phyloP scores from a whole-genome alignment of 441 rosid genomes.

The Eruca vesicaria region DNA sequence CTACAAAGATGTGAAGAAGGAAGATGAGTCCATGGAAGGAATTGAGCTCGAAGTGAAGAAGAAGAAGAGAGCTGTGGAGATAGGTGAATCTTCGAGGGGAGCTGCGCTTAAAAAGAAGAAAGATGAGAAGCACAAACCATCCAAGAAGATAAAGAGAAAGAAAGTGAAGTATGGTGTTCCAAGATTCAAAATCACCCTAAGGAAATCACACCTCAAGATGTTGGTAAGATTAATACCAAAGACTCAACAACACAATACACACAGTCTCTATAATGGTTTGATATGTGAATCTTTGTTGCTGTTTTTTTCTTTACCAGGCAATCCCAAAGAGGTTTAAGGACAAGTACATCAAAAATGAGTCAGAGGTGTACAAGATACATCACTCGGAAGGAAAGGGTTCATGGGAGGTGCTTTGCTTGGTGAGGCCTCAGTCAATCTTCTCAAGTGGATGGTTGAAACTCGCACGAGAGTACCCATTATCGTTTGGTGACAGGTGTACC shows the following conservation, averaged over 20 bases:
- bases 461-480: conserved; percentile 21
- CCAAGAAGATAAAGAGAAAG: background rate
- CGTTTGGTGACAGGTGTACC: conserved; percentile 1
- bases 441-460: conserved; percentile 12
- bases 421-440: conserved; percentile 10
- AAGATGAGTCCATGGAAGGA: background rate
- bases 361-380: background rate
- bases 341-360: background rate
- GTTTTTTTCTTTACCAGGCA: background rate
- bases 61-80: background rate
- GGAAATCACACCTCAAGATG: conserved; percentile 11
- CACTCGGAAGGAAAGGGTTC: conserved; percentile 6
- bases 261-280: background rate
- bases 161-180: background rate
- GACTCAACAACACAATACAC: background rate
- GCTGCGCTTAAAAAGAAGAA: background rate
- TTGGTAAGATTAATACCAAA: conserved; percentile 20
- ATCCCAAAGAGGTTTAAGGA: conserved; percentile 4
- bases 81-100: background rate
- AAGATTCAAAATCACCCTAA: conserved; percentile 8
- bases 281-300: background rate
- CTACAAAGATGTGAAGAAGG: conserved; percentile 16
- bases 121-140: background rate
- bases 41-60: background rate
- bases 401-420: conserved; percentile 22